Percentiles rank a stretch among this genome's conserved stretches.
Conservation (phyloP, 2,329 filamentous ascomycete genomes). For the Colletotrichum endophyticum region DNA sequence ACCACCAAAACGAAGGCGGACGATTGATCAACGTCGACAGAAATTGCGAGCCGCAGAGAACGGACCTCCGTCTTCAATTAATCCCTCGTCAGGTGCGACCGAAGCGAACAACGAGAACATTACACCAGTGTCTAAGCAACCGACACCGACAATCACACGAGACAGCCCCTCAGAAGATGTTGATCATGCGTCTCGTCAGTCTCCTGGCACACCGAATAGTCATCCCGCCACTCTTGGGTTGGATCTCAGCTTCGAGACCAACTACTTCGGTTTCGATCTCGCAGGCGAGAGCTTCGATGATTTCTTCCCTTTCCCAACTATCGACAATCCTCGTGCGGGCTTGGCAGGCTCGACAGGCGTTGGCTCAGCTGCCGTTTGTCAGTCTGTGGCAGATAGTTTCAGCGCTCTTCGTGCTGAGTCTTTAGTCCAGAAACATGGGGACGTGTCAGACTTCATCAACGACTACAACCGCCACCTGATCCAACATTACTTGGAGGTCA, state of each 20-base stretch:
- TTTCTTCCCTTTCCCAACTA: background rate
- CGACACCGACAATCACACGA: background rate
- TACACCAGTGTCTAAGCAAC: background rate
- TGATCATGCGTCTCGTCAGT: background rate
- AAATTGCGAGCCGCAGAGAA: background rate
- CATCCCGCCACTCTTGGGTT: fast-evolving
- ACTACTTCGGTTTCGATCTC: background rate
- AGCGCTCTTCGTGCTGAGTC: background rate
- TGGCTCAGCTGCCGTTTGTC: background rate
- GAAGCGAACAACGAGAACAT: background rate
- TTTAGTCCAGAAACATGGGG: background rate
- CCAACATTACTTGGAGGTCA: background rate
- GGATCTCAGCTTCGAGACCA: background rate
- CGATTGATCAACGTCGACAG: background rate
- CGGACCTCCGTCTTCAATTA: background rate
- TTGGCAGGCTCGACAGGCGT: fast-evolving
- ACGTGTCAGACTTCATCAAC: background rate
- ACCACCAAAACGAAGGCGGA: background rate
- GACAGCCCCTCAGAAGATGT: fast-evolving
- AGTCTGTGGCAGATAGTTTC: fast-evolving
- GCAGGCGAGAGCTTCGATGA: background rate
- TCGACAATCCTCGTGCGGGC: fast-evolving
- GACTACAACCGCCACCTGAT: background rate
- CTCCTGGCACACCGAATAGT: fast-evolving
- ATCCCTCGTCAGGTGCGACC: background rate